Evolutionary conservation across 306 rosid genomes (phyloP).

Genomic region (Corylus americana): DNA sequence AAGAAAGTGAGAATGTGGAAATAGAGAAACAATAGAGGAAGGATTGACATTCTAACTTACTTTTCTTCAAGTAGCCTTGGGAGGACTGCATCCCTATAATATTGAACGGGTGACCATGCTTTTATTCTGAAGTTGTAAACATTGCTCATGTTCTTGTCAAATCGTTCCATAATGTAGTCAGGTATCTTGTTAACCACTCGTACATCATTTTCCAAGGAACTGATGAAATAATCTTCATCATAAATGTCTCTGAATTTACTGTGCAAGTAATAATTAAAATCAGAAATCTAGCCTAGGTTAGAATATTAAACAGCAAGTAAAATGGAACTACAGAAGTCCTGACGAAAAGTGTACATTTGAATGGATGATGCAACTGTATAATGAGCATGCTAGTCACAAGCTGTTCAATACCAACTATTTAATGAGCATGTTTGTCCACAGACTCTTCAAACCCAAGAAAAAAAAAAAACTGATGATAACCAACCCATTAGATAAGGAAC

Average conservation of each 20-base stretch:
- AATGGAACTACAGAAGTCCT: constrained; percentile 6
- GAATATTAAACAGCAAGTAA: constrained; percentile 18
- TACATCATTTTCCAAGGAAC: constrained; percentile 73
- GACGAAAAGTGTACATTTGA: constrained; percentile 13
- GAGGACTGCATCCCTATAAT: constrained; percentile 78
- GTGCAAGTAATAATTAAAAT: constrained; percentile 41
- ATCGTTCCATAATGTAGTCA: constrained; percentile 86
- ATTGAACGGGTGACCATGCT: constrained; percentile 87
- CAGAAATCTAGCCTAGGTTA: constrained; percentile 31
- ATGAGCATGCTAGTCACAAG: not conserved
- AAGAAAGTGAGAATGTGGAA: not conserved
- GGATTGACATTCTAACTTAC: constrained; percentile 50
- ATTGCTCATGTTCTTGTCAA: constrained; percentile 86
- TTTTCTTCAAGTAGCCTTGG: constrained; percentile 93
- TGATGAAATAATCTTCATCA: constrained; percentile 77
- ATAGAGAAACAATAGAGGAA: not conserved
- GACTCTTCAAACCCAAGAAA: not conserved
- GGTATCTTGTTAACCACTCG: constrained; percentile 83
- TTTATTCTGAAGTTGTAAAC: constrained; percentile 96
- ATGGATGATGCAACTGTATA: not conserved
- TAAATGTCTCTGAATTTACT: constrained; percentile 92
- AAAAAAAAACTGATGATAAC: not conserved
- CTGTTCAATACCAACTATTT: not conserved
- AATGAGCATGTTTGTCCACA: not conserved
- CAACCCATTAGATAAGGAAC: constrained; percentile 3